phyloP scores from a whole-genome alignment of 345 rosid genomes.

The Lepidium sativum region DNA sequence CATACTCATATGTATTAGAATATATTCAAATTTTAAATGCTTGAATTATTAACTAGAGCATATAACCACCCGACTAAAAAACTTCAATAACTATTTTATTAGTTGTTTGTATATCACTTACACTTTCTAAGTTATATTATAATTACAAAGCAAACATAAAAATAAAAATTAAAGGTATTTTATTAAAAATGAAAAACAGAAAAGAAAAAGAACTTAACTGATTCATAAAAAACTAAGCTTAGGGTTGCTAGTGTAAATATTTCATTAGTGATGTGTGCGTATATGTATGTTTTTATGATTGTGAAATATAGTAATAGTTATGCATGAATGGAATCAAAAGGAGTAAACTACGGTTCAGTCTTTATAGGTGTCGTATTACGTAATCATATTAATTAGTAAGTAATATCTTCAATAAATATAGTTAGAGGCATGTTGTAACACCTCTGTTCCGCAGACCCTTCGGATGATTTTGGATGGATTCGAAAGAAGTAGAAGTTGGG shows the following conservation, averaged over 20 bases:
- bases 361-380: slow-evolving; percentile 3
- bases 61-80: too few relatives aligned
- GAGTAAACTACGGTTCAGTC: slow-evolving; percentile 6
- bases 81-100: too few relatives aligned
- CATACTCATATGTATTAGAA: too few relatives aligned
- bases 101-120: too few relatives aligned
- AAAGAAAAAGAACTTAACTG: neutral
- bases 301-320: neutral
- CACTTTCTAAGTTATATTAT: neutral
- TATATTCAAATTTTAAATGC: too few relatives aligned
- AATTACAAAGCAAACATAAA: neutral
- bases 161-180: neutral
- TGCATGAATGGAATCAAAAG: slow-evolving; percentile 16
- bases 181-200: too few relatives aligned
- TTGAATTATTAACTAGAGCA: too few relatives aligned
- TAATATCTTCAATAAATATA: neutral
- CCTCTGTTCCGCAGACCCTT: too few relatives aligned
- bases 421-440: slow-evolving; percentile 17
- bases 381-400: neutral
- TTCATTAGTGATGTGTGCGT: slow-evolving; percentile 14
- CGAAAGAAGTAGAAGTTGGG: too few relatives aligned
- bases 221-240: neutral
- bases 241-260: neutral
- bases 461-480: too few relatives aligned
- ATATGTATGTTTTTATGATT: slow-evolving; percentile 1